Evolutionary conservation across 495 filamentous ascomycete species (phyloP).

Genomic region (Gamarada debralockiae): DNA sequence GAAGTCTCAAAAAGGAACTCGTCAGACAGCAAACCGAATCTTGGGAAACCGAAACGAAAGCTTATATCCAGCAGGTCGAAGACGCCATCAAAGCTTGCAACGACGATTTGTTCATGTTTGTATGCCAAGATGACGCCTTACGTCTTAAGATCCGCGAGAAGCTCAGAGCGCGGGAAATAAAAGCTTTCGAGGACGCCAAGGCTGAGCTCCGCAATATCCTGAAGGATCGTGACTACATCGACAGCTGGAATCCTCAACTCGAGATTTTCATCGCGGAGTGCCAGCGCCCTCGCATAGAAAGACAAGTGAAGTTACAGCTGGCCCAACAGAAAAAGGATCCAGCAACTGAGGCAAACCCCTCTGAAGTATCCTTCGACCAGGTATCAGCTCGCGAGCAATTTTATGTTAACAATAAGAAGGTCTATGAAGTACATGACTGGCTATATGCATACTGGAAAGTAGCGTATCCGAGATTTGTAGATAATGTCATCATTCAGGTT

Average conservation of each 20-base stretch:
- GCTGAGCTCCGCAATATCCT: slow-evolving; percentile 9
- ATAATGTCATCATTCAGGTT: slow-evolving; percentile 29
- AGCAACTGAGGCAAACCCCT: not conserved
- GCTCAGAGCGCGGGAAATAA: slow-evolving; percentile 3
- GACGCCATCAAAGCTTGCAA: slow-evolving; percentile 12
- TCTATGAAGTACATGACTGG: slow-evolving; percentile 28
- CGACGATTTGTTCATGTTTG: slow-evolving; percentile 7
- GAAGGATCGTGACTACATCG: slow-evolving; percentile 10
- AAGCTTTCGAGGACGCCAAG: slow-evolving; percentile 7
- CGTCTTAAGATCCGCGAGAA: slow-evolving; percentile 11
- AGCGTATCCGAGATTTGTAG: slow-evolving; percentile 39
- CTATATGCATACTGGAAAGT: slow-evolving; percentile 38
- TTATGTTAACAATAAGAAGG: slow-evolving; percentile 1
- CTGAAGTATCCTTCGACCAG: not conserved
- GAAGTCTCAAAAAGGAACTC: slow-evolving; percentile 12
- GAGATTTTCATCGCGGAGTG: not conserved
- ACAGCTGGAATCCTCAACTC: slow-evolving; percentile 14
- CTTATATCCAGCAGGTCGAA: slow-evolving; percentile 9
- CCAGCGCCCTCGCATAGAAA: slow-evolving; percentile 1
- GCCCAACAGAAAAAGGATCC: not conserved
- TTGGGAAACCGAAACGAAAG: slow-evolving; percentile 6
- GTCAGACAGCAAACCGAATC: slow-evolving; percentile 11
- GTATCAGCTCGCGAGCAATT: not conserved
- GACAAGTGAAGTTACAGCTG: no score
- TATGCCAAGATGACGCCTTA: slow-evolving; percentile 5